Percentiles rank a stretch among this genome's conserved stretches.
These are phyloP conservation scores for Trichoderma endophyticum DNA, from an alignment of 2,329 filamentous ascomycete species.

Conservation along the genomic window DNA sequence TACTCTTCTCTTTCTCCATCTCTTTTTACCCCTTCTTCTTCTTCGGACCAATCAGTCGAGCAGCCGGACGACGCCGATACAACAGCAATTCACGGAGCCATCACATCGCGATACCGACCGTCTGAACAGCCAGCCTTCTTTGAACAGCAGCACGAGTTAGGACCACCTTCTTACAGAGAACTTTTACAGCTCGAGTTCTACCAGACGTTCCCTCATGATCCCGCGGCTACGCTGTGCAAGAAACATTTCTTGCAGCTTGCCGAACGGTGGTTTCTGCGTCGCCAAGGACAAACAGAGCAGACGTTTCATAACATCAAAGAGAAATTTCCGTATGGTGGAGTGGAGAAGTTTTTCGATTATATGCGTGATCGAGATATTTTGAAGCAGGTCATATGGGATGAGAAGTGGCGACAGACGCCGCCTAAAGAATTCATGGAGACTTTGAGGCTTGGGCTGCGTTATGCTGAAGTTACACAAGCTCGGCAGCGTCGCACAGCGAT, in stretches of 20 bases:
- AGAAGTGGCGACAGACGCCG: neutral
- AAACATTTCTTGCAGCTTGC: conserved; percentile 7
- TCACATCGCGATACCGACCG: neutral
- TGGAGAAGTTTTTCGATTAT: neutral
- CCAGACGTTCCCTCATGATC: conserved; percentile 15
- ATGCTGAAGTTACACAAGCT: neutral
- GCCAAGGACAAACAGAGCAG: neutral
- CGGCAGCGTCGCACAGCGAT: neutral
- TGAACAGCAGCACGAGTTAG: neutral
- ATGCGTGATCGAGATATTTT: neutral
- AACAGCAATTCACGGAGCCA: neutral
- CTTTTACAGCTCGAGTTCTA: conserved; percentile 14
- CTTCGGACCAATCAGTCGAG: neutral
- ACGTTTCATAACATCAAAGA: neutral
- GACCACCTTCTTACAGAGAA: neutral
- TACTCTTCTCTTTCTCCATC: neutral
- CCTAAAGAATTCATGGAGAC: neutral
- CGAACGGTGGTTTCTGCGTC: neutral
- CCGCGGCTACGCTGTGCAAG: conserved; percentile 3
- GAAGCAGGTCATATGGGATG: neutral
- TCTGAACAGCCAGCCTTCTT: neutral
- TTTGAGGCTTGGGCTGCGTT: neutral
- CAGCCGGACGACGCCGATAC: neutral
- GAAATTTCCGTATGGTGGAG: neutral
- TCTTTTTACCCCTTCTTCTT: neutral